Conservation (phyloP, 192 early-diverging fungal species). For the Diversispora epigaea region DNA sequence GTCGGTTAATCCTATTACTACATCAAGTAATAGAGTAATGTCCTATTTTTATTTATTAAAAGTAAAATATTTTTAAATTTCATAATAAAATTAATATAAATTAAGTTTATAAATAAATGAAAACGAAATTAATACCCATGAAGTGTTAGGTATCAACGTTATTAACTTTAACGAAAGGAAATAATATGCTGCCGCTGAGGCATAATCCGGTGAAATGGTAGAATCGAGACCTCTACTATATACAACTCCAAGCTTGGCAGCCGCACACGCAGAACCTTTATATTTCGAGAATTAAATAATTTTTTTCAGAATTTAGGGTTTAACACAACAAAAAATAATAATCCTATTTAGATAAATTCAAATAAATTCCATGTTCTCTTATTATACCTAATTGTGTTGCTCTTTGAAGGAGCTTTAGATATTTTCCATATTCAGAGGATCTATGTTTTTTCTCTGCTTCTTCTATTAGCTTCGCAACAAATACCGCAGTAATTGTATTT, state of each 20-base stretch:
- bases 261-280: neutral
- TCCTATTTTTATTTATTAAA: neutral
- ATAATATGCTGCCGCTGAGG: neutral
- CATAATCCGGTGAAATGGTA: neutral
- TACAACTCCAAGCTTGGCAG: slow-evolving; percentile 6
- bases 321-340: too few species aligned
- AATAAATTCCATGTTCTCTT: too few species aligned
- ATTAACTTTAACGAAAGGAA: neutral
- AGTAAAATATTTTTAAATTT: too few species aligned
- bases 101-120: neutral
- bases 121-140: neutral
- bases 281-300: too few species aligned
- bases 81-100: too few species aligned
- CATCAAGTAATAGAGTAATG: neutral
- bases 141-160: neutral
- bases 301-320: too few species aligned
- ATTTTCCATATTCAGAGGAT: neutral
- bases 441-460: neutral
- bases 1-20: neutral
- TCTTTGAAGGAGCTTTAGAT: neutral
- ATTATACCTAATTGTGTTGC: neutral
- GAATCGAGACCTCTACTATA: neutral
- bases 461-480: neutral
- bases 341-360: too few species aligned
- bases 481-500: neutral